Conservation (phyloP, 805 yeast species). For the Candida anglica region DNA sequence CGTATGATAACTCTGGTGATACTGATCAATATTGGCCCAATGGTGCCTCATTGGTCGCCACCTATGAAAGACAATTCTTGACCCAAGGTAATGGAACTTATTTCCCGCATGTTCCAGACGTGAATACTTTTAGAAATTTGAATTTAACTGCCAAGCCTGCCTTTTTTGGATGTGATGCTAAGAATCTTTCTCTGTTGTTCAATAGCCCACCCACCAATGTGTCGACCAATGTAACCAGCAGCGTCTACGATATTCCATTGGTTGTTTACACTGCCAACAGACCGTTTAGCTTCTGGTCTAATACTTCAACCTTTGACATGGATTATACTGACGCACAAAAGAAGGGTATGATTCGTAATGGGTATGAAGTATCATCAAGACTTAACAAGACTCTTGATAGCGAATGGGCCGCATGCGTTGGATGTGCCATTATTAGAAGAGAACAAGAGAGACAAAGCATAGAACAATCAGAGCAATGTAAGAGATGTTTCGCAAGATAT, state of each 20-base stretch:
- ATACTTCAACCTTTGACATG: conserved; percentile 67
- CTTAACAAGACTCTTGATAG: conserved; percentile 62
- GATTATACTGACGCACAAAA: conserved; percentile 56
- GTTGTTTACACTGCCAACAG: conserved; percentile 73
- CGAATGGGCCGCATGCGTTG: conserved; percentile 72
- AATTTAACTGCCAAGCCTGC: conserved; percentile 66
- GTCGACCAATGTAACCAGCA: conserved; percentile 7
- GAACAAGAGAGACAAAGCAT: conserved; percentile 64
- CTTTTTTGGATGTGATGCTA: conserved; percentile 79
- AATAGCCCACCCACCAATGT: conserved; percentile 15
- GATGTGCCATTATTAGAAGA: conserved; percentile 79
- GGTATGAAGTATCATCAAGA: conserved; percentile 65
- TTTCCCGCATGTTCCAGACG: conserved; percentile 78
- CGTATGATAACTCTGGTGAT: conserved; percentile 40
- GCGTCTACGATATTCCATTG: conserved; percentile 52
- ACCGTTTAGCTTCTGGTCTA: conserved; percentile 60
- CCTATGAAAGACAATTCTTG: conserved; percentile 31
- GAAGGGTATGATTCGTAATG: conserved; percentile 61
- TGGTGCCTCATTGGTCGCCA: conserved; percentile 33
- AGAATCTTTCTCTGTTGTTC: conserved; percentile 51
- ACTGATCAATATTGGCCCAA: conserved; percentile 38
- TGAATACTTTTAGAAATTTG: conserved; percentile 51
- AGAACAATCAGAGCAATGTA: conserved; percentile 64
- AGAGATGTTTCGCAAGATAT: conserved; percentile 62
- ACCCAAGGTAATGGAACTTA: conserved; percentile 54